Conservation (phyloP, 106 monocot species). For the Dendrobium chrysotoxum region DNA sequence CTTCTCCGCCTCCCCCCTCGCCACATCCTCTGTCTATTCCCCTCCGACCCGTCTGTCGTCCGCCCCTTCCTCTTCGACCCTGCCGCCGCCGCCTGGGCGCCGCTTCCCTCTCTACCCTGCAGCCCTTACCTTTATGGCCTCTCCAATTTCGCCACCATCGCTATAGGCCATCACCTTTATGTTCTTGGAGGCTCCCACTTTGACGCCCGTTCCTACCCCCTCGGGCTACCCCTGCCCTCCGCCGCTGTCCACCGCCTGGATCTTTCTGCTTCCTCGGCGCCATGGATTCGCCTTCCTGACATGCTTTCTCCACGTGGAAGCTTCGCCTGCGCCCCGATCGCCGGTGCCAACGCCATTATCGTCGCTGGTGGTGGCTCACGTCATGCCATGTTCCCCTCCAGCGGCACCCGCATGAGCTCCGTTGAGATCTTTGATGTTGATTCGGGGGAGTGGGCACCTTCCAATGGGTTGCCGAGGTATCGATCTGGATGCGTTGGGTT, state of each 20-base stretch:
- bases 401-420: constrained; percentile 49
- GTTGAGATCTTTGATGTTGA: constrained; percentile 35
- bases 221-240: constrained; percentile 49
- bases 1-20: constrained; percentile 26
- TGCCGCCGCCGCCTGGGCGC: constrained; percentile 25
- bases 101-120: constrained; percentile 55
- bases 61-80: constrained; percentile 69
- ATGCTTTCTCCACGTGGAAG: constrained; percentile 66
- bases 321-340: constrained; percentile 52
- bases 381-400: constrained; percentile 55
- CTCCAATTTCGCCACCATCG: constrained; percentile 50
- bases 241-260: constrained; percentile 33
- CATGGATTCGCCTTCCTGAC: constrained; percentile 43
- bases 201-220: constrained; percentile 63
- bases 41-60: constrained; percentile 44
- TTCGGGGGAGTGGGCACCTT: constrained; percentile 36
- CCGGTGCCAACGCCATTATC: constrained; percentile 17
- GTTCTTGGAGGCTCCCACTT: constrained; percentile 70
- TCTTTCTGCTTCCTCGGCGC: constrained; percentile 15
- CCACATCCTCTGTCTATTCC: constrained; percentile 65
- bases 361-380: constrained; percentile 89
- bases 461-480: constrained; percentile 28
- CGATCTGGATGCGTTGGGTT: constrained; percentile 73
- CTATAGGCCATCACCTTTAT: constrained; percentile 34
- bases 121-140: constrained; percentile 38